Evolutionary conservation across 768 basidiomycete genomes (phyloP).

Genomic region (Saitozyma sp.): DNA sequence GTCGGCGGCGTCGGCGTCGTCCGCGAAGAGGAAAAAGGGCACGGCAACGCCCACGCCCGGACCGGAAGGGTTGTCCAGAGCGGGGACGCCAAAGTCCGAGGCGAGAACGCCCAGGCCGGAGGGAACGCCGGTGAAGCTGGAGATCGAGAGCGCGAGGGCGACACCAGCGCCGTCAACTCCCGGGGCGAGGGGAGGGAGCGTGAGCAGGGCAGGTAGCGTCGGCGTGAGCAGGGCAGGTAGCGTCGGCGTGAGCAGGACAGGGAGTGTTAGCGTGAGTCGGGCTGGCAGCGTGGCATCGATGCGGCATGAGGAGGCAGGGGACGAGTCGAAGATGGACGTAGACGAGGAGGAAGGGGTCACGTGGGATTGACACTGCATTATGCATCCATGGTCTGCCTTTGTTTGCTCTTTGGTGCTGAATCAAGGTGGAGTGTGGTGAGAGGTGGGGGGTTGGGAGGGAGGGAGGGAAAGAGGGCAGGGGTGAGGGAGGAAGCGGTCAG

Average conservation of each 20-base stretch:
- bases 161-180: not conserved
- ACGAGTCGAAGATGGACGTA: not conserved
- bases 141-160: not conserved
- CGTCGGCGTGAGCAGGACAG: not conserved
- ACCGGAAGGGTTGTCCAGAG: not conserved
- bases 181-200: too few species aligned
- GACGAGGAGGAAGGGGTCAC: not conserved
- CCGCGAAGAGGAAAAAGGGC: constrained; percentile 9
- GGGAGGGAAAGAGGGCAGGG: too few species aligned
- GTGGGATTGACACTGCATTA: too few species aligned
- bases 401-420: too few species aligned
- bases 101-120: too few species aligned
- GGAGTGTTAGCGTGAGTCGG: not conserved
- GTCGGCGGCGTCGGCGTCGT: not conserved
- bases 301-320: not conserved
- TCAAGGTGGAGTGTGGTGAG: not conserved
- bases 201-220: too few species aligned
- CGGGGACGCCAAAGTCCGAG: constrained; percentile 1
- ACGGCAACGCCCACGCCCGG: constrained; percentile 4
- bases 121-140: not conserved
- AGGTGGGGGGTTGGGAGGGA: not conserved
- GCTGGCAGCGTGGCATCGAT: not conserved
- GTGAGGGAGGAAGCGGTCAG: too few species aligned
- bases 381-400: too few species aligned
- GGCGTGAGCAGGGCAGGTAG: not conserved